Evolutionary conservation across 2,329 filamentous ascomycete species (phyloP), one percentile per base, ranked within the genome.

Genomic region (Diaporthe citrichinensis): DNA sequence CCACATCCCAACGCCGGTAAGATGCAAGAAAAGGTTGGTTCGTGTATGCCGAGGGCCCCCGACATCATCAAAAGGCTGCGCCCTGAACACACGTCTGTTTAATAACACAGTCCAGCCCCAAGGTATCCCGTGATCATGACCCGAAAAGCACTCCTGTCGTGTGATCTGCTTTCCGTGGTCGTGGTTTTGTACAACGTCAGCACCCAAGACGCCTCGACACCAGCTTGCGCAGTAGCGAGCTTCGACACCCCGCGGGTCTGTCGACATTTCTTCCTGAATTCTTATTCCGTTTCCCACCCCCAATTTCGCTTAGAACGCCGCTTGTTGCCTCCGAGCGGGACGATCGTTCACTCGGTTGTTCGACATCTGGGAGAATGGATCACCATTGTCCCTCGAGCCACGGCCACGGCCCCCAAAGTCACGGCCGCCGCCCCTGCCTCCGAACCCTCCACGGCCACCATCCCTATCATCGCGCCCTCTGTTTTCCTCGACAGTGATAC

Each of bases 401-500:
- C 36, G 36, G 31, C 57, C 44, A 23, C 31, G 28, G 51, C 69
- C 41, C 39, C 41, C 31, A n/a, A 57, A 25, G 25, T 51, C 71
- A 25, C 57, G 61, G 3, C 68, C 53, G 3, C 68, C 53, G 17
- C 72, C 53, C 55, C 49, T 20, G 15, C 51, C 57, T n/a, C 74
- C 71, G 39, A 58, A 74, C 5, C 71, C 74, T 9, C 71, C 34
- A 36, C 74, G 62, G 34, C 72, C 74, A 25, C 62, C 71, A 20
- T 49, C 53, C 4, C 72, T 55, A 7, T 59, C 72, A 28, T 28
- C 28, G 3, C 46, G 23, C 25, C 53, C 28, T n/a, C 44, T 36
- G 41, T 5, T 23, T 3, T 72, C 25, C 8, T 41, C 69, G n/a
- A 86, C 79, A 74, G 85, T 86, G 75, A 90, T 55, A 72, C 82